phyloP scores from a whole-genome alignment of 306 rosid genomes.

The Quercus alba region DNA sequence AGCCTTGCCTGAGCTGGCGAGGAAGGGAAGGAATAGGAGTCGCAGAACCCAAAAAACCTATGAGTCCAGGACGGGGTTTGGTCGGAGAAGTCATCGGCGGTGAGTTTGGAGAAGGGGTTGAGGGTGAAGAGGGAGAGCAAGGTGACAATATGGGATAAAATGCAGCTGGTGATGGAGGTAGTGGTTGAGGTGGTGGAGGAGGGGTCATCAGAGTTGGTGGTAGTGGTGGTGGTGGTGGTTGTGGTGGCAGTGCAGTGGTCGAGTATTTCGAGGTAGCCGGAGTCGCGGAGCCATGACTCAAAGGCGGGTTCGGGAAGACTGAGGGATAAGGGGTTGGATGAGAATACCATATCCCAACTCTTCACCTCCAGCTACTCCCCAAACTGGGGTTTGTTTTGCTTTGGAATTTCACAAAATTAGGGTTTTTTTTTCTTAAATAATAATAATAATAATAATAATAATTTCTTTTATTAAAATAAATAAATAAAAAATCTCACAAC shows the following conservation, averaged over 20 bases:
- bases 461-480: no score
- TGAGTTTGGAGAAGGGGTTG: conserved; percentile 84
- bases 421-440: no score
- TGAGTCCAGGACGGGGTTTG: conserved; percentile 78
- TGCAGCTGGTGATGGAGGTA: conserved; percentile 31
- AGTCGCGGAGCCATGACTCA: conserved; percentile 94
- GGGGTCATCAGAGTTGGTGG: conserved; percentile 10
- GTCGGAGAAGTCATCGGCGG: conserved; percentile 61
- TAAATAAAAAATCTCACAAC: no score
- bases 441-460: no score
- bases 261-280: conserved; percentile 84
- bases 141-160: conserved; percentile 57
- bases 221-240: conserved; percentile 19
- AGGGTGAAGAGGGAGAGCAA: conserved; percentile 67
- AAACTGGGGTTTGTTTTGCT: neutral
- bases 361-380: neutral
- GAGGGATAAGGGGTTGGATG: conserved; percentile 84
- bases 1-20: conserved; percentile 73
- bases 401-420: neutral
- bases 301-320: conserved; percentile 91
- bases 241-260: conserved; percentile 66
- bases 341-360: conserved; percentile 50
- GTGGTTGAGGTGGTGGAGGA: conserved; percentile 16
- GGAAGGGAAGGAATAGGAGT: conserved; percentile 81
- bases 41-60: conserved; percentile 48